Evolutionary conservation across 768 basidiomycete species (phyloP).

Genomic region (Collybia sordida): DNA sequence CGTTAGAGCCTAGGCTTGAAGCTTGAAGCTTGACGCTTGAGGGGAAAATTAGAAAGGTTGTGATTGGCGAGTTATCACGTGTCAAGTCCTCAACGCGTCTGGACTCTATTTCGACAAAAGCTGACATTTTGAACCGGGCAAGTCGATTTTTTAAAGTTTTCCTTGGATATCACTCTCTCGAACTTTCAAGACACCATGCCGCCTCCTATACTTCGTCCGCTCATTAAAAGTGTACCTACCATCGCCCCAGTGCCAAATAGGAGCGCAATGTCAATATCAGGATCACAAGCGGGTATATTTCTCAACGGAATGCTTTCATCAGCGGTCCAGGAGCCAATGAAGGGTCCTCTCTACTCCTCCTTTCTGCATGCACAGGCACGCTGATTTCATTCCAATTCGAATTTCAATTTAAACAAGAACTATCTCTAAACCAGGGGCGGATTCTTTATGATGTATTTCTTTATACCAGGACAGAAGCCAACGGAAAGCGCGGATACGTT

Average conservation of each 20-base stretch:
- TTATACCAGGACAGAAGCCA: constrained; percentile 53
- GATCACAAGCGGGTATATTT: constrained; percentile 79
- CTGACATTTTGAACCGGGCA: not conserved
- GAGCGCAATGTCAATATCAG: constrained; percentile 72
- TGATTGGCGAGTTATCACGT: too few relatives aligned
- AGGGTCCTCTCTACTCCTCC: constrained; percentile 63
- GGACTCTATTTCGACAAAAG: not conserved
- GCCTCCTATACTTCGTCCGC: constrained; percentile 36
- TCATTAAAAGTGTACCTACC: constrained; percentile 49
- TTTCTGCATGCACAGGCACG: constrained; percentile 80
- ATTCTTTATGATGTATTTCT: constrained; percentile 89
- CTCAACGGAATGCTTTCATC: constrained; percentile 75
- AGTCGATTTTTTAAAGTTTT: constrained; percentile 3
- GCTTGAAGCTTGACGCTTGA: too few relatives aligned
- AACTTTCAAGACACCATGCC: constrained; percentile 24
- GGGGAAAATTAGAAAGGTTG: not conserved
- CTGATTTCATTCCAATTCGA: constrained; percentile 14
- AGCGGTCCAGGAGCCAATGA: constrained; percentile 40
- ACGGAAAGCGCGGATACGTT: constrained; percentile 54
- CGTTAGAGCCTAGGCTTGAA: too few relatives aligned
- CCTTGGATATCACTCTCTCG: not conserved
- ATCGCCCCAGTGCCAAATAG: constrained; percentile 65
- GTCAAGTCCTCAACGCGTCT: not conserved
- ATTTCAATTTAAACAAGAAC: constrained; percentile 5
- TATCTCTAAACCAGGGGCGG: constrained; percentile 60